Evolutionary conservation across 2,329 filamentous ascomycete genomes (phyloP).

Genomic region (Fusarium verrucosum): DNA sequence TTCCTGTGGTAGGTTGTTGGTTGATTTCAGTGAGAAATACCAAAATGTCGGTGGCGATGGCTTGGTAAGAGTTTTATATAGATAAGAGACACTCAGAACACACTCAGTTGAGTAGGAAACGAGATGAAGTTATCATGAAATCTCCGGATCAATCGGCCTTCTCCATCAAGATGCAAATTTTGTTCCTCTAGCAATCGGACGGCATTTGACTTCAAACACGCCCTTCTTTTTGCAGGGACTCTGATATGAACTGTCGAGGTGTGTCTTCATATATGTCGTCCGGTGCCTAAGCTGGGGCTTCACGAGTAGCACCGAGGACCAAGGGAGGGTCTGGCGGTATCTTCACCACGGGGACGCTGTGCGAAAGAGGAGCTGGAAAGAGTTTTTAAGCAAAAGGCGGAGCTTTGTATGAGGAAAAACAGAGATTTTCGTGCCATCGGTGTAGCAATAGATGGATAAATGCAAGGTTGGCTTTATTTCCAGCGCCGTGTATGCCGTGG

Average conservation of each 20-base stretch:
- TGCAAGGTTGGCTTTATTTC: constrained; percentile 19
- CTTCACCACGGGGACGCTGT: constrained; percentile 30
- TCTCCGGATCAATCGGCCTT: neutral
- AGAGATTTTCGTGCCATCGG: constrained; percentile 24
- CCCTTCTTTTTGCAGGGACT: constrained; percentile 5
- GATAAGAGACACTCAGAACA: no score
- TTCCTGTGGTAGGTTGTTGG: neutral
- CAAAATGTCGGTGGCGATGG: neutral
- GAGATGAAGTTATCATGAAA: constrained; percentile 22
- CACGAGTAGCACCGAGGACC: constrained; percentile 25
- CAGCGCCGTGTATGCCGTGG: constrained; percentile 8
- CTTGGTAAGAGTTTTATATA: neutral
- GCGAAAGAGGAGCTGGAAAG: constrained; percentile 14
- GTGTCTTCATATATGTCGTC: constrained; percentile 1
- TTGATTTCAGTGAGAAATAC: constrained; percentile 16
- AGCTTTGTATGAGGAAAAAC: constrained; percentile 19
- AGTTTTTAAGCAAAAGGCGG: constrained; percentile 19
- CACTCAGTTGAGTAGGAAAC: constrained; percentile 18
- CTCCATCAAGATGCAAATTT: neutral
- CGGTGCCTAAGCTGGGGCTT: constrained; percentile 12
- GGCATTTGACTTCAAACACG: neutral
- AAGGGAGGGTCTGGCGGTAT: constrained; percentile 12
- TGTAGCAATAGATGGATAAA: constrained; percentile 34
- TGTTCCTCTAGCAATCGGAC: neutral
- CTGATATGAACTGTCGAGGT: constrained; percentile 15